A percentile compares a stretch with the other conserved stretches of the same genome.
These are phyloP conservation scores for Albizia julibrissin DNA, from an alignment of 306 rosid species.

Conservation along the genomic window DNA sequence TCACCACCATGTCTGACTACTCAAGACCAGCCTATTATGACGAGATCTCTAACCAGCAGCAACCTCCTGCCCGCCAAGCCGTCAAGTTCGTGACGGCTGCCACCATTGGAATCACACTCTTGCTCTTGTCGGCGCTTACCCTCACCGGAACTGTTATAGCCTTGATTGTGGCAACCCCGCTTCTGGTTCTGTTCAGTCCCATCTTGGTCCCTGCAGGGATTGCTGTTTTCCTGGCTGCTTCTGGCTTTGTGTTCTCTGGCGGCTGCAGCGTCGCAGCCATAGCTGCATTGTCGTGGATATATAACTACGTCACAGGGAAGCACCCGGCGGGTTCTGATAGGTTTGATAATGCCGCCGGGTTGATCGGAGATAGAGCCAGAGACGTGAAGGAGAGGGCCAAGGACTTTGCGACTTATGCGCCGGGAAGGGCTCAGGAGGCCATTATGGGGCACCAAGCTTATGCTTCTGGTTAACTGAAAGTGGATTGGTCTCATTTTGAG, in stretches of 20 bases:
- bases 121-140: constrained; percentile 49
- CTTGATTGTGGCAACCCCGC: constrained; percentile 55
- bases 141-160: constrained; percentile 61
- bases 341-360: constrained; percentile 49
- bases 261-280: constrained; percentile 55
- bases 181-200: constrained; percentile 62
- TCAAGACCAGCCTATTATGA: constrained; percentile 10
- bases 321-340: constrained; percentile 43
- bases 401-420: constrained; percentile 38
- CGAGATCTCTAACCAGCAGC: background rate
- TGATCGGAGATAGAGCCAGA: constrained; percentile 46
- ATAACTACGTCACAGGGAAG: constrained; percentile 43
- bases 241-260: constrained; percentile 57
- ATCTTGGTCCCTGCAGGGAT: constrained; percentile 55
- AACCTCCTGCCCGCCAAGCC: constrained; percentile 40
- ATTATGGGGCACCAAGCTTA: constrained; percentile 33
- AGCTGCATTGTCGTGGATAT: constrained; percentile 58
- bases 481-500: background rate
- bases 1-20: background rate
- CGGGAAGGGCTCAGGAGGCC: constrained; percentile 41
- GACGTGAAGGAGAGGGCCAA: constrained; percentile 51
- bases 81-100: constrained; percentile 56
- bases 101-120: constrained; percentile 51
- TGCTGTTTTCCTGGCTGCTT: constrained; percentile 33
- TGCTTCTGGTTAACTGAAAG: background rate